phyloP scores from a whole-genome alignment of 257 asterid species.

The Lantana camara region DNA sequence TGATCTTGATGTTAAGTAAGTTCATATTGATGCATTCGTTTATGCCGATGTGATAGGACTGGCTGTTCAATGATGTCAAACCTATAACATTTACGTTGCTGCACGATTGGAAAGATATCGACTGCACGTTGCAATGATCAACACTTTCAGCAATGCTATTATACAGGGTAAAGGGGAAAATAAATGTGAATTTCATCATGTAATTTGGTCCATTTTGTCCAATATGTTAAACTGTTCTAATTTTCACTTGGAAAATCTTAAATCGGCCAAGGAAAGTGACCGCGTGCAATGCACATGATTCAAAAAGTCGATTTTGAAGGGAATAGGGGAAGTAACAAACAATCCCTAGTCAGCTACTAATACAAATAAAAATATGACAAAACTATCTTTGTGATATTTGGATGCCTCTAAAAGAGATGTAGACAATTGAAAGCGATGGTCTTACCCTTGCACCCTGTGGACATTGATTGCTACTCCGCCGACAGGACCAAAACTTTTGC shows the following conservation, averaged over 20 bases:
- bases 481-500: conserved; percentile 56
- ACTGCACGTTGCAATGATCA: conserved; percentile 40
- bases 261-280: no score
- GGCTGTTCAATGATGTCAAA: conserved; percentile 52
- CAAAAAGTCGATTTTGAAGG: no score
- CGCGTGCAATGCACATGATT: no score
- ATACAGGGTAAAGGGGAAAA: background rate
- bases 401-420: no score
- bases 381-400: no score
- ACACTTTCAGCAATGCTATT: background rate
- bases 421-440: background rate
- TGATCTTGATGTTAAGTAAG: conserved; percentile 47
- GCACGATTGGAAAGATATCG: conserved; percentile 59
- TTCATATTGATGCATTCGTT: conserved; percentile 44
- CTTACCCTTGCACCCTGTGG: conserved; percentile 74
- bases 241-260: no score
- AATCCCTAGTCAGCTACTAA: no score
- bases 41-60: conserved; percentile 51
- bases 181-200: no score
- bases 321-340: no score
- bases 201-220: no score
- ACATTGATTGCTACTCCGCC: conserved; percentile 39
- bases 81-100: conserved; percentile 52
- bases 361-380: no score
- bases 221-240: no score